These are phyloP conservation scores for Colletotrichum spaethianum DNA, from an alignment of 2,329 filamentous ascomycete species.

Conservation along the genomic window DNA sequence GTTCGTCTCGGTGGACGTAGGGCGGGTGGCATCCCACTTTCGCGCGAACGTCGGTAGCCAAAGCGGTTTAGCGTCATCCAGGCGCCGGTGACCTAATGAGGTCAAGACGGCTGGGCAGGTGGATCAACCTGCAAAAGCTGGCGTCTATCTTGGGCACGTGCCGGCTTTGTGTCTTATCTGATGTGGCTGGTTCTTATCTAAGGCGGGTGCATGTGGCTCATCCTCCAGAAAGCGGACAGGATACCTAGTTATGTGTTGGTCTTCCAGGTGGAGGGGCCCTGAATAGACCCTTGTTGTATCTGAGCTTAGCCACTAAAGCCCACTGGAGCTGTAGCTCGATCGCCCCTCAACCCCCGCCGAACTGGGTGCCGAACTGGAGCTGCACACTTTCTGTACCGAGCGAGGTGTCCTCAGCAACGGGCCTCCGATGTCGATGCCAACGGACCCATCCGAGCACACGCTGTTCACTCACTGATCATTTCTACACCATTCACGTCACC, in stretches of 20 bases:
- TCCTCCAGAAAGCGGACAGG: not conserved
- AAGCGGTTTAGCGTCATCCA: conserved; percentile 37
- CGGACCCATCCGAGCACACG: conserved; percentile 9
- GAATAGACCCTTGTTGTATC: not conserved
- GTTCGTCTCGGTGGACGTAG: conserved; percentile 22
- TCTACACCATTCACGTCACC: conserved; percentile 22
- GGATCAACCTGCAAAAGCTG: not conserved
- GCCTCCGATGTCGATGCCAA: conserved; percentile 16
- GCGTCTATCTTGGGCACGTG: not conserved
- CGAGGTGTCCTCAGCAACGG: conserved; percentile 34
- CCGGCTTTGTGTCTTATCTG: not conserved
- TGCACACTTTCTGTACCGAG: conserved; percentile 20
- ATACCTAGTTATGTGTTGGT: not conserved
- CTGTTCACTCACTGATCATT: conserved; percentile 8
- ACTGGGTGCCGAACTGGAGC: conserved; percentile 9
- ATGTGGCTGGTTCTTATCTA: not conserved
- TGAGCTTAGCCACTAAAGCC: conserved; percentile 8
- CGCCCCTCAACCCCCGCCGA: not conserved
- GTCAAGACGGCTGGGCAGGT: conserved; percentile 6
- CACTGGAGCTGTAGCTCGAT: not conserved
- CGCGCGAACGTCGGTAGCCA: conserved; percentile 33
- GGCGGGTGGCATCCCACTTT: conserved; percentile 32
- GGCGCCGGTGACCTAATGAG: conserved; percentile 36
- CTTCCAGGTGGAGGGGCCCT: not conserved
- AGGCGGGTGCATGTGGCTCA: conserved; percentile 1